Evolutionary conservation across 208 protist genomes (phyloP), one percentile per base, ranked within the genome.

Genomic region (Wallacemonas sp.): DNA sequence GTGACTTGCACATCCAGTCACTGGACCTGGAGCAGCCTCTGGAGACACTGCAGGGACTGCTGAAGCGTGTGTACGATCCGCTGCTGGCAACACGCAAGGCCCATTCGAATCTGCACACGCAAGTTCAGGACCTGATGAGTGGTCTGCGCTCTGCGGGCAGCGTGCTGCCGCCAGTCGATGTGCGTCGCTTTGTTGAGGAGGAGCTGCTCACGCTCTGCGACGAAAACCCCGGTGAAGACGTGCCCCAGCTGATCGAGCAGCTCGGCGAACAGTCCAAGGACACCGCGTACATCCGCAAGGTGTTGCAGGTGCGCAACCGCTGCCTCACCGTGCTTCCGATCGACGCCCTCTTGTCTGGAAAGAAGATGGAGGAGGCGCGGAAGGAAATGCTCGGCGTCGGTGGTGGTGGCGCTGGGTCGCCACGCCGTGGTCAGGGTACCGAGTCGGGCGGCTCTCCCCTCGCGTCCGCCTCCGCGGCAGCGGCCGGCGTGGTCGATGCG

Each of bases 61-160:
- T 96, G 39, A 74, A 82, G 56, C 47, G 70, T 52, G 72, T 96
- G 29, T 96, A 90, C 66, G 91, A 93, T 41, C 88, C 87, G 8
- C 68, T 94, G 47, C 64, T 90, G 19, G 70, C 63, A 21, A 47
- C 57, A 12, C 70, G 68, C 49, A 72, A 85, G 60, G 76, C 70
- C 19, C 77, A 85, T 39, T 65, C 72, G 8, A 43, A 58, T 49
- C 74, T 93, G 41, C 77, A 81, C 14, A 70, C 73, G 11, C 76
- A 85, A 54, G 74, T 93, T 57, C 88, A 92, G 49, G 91, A 96
- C 33, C 56, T 96, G 4, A 64, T 90, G 24, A 85, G 75, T 30
- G 79, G 80, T 23, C 86, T 96, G 30, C 78, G 78, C n/a, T 79
- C 75, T 1, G 68, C 79, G 47, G 73, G 75, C 55, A 70, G 82